Conservation (phyloP, 2,329 filamentous ascomycete species). For the Neurospora sp. region DNA sequence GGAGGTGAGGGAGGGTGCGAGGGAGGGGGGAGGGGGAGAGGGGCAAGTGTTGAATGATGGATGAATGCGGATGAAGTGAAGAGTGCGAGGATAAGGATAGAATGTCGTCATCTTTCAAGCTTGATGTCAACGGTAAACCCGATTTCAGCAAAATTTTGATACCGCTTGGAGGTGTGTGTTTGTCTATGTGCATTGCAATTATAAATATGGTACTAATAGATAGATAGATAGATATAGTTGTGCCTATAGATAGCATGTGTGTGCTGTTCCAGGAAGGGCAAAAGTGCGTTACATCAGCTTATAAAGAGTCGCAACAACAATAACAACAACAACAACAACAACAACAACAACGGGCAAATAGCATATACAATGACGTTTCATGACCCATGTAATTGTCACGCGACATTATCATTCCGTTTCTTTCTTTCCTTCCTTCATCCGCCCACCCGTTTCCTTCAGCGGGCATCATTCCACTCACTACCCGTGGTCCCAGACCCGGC, state of each 20-base stretch:
- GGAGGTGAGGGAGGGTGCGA: background rate
- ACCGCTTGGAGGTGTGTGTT: background rate
- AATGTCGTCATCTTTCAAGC: background rate
- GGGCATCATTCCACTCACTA: background rate
- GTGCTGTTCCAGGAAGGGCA: background rate
- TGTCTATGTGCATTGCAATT: background rate
- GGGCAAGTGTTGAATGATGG: background rate
- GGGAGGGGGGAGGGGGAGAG: background rate
- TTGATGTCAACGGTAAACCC: background rate
- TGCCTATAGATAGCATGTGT: background rate
- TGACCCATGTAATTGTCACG: background rate
- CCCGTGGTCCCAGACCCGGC: slow-evolving; percentile 22
- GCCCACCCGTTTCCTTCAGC: background rate
- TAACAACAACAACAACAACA: background rate
- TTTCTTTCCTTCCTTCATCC: background rate
- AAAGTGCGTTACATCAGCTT: background rate
- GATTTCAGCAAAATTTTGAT: background rate
- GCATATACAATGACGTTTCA: background rate
- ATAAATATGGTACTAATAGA: background rate
- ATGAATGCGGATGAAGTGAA: background rate
- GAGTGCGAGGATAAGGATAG: background rate
- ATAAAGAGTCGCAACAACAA: background rate
- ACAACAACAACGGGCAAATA: background rate
- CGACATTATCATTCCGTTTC: background rate
- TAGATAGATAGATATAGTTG: background rate